A percentile compares a stretch with the other conserved stretches of the same genome.
Conservation (phyloP, 495 filamentous ascomycete genomes). For the Neurospora sp. region DNA sequence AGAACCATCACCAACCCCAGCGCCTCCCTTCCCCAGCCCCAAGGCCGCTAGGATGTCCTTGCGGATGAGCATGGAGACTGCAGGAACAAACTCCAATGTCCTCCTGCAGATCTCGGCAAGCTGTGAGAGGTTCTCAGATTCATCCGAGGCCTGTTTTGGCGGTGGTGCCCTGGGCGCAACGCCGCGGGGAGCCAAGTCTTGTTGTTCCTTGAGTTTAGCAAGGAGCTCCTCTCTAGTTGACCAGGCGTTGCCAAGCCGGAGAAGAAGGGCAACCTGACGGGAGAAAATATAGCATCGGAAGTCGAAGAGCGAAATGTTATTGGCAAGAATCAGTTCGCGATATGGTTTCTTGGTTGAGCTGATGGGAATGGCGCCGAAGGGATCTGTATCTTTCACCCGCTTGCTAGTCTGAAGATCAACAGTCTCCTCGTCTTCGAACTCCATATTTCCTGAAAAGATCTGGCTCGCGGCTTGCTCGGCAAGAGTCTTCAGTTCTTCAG, state of each 20-base stretch:
- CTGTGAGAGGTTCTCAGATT: constrained; percentile 62
- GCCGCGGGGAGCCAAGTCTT: constrained; percentile 40
- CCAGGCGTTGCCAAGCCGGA: constrained; percentile 67
- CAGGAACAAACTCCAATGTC: constrained; percentile 69
- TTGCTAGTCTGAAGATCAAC: constrained; percentile 37
- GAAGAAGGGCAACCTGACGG: constrained; percentile 71
- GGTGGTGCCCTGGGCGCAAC: constrained; percentile 38
- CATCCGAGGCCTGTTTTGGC: constrained; percentile 36
- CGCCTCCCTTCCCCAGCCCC: constrained; percentile 14
- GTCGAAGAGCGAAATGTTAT: constrained; percentile 94
- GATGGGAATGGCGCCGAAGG: constrained; percentile 50
- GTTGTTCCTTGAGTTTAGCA: constrained; percentile 47
- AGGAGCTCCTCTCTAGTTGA: constrained; percentile 46
- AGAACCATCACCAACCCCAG: constrained; percentile 9
- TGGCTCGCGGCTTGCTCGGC: constrained; percentile 39
- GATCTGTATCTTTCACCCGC: constrained; percentile 15
- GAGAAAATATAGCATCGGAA: constrained; percentile 93
- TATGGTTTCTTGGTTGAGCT: constrained; percentile 70
- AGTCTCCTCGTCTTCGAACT: constrained; percentile 34
- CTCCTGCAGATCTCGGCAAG: constrained; percentile 73
- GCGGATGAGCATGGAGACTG: constrained; percentile 64
- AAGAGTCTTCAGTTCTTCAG: constrained; percentile 56
- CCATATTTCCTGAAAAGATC: constrained; percentile 19
- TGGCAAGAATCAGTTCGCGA: constrained; percentile 86
- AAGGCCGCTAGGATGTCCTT: constrained; percentile 54